Conservation (phyloP, 805 yeast genomes). For the Spathaspora passalidarum region DNA sequence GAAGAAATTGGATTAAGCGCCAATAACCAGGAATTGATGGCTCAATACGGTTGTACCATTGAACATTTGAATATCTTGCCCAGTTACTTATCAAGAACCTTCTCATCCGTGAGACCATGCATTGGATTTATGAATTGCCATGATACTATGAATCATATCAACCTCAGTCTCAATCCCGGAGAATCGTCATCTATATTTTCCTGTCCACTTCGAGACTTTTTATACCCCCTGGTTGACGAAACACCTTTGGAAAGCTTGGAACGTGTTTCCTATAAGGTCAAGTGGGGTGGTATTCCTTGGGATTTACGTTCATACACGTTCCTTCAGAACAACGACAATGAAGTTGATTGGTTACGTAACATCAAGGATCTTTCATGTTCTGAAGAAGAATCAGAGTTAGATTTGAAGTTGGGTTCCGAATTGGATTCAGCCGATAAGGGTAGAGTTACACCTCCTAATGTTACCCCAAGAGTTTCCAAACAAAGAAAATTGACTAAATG, state of each 20-base stretch:
- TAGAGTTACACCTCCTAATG: slow-evolving; percentile 6
- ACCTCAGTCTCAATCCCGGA: slow-evolving; percentile 63
- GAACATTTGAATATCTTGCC: slow-evolving; percentile 68
- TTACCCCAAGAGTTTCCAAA: slow-evolving; percentile 6
- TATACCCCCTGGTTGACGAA: slow-evolving; percentile 26
- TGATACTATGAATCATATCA: slow-evolving; percentile 14
- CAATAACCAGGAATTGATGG: slow-evolving; percentile 40
- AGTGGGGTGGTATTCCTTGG: slow-evolving; percentile 78
- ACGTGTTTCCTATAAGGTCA: slow-evolving; percentile 31
- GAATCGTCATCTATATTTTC: slow-evolving; percentile 71
- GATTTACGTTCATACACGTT: slow-evolving; percentile 59
- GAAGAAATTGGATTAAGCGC: slow-evolving; percentile 81
- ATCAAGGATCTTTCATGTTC: slow-evolving; percentile 56
- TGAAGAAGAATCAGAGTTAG: slow-evolving; percentile 26
- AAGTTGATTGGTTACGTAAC: slow-evolving; percentile 61
- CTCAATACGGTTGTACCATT: slow-evolving; percentile 51
- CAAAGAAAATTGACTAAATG: slow-evolving; percentile 22
- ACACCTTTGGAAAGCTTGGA: slow-evolving; percentile 28
- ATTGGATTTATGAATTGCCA: slow-evolving; percentile 50
- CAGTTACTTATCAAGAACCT: slow-evolving; percentile 75
- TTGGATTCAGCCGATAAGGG: slow-evolving; percentile 11
- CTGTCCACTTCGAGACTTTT: slow-evolving; percentile 63
- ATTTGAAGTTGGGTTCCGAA: slow-evolving; percentile 12
- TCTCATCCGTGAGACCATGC: slow-evolving; percentile 81
- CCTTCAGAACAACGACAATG: slow-evolving; percentile 51